phyloP scores from a whole-genome alignment of 495 filamentous ascomycete species.

The Delitschia confertaspora region DNA sequence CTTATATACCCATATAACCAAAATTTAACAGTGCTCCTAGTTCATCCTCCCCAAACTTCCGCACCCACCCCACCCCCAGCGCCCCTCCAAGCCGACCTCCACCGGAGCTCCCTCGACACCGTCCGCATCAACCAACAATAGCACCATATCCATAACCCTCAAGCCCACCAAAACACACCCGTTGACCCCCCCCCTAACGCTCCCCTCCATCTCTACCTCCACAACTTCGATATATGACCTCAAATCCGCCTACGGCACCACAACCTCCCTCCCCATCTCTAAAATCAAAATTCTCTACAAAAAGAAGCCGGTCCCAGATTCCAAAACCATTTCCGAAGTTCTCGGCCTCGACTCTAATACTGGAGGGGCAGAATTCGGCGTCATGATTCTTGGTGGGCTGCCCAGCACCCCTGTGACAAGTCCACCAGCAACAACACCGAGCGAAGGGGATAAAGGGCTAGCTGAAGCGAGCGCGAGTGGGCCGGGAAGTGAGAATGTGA shows the following conservation, averaged over 20 bases:
- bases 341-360: constrained; percentile 38
- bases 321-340: constrained; percentile 53
- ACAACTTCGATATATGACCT: constrained; percentile 65
- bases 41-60: constrained; percentile 41
- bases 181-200: constrained; percentile 51
- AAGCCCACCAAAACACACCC: constrained; percentile 62
- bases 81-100: constrained; percentile 36
- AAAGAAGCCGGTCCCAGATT: constrained; percentile 71
- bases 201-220: constrained; percentile 48
- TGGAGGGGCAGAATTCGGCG: constrained; percentile 53
- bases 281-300: constrained; percentile 77
- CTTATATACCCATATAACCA: constrained; percentile 2
- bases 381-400: constrained; percentile 78
- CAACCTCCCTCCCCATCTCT: constrained; percentile 44
- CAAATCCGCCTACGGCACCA: constrained; percentile 50
- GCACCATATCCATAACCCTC: constrained; percentile 47
- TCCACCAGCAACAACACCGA: constrained; percentile 32
- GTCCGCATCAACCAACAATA: constrained; percentile 39
- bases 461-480: constrained; percentile 4
- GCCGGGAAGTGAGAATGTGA: constrained; percentile 19
- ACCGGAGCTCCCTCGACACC: constrained; percentile 39
- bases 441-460: constrained; percentile 28
- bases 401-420: constrained; percentile 31
- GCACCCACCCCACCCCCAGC: constrained; percentile 17
- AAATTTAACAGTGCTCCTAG: constrained; percentile 26